Conservation (phyloP, 2,329 filamentous ascomycete species). For the Fusarium buxicola region DNA sequence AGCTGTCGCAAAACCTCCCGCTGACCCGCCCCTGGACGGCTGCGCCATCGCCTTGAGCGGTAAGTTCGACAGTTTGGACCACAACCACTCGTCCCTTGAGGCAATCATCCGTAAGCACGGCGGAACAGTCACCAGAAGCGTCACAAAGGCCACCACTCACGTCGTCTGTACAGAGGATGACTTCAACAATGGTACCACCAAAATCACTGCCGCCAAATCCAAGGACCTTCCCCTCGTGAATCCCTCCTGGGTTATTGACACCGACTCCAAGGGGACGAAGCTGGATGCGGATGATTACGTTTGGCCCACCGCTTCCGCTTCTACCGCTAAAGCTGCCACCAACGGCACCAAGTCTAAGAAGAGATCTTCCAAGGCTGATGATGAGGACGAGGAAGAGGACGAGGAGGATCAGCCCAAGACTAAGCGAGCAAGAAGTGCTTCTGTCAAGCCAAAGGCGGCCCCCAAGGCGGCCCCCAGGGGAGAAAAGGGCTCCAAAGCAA, state of each 20-base stretch:
- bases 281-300: slow-evolving; percentile 42
- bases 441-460: slow-evolving; percentile 19
- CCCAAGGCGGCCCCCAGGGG: slow-evolving; percentile 29
- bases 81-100: slow-evolving; percentile 62
- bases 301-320: slow-evolving; percentile 46
- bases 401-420: slow-evolving; percentile 44
- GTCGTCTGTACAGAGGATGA: slow-evolving; percentile 68
- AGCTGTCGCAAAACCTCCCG: slow-evolving; percentile 38
- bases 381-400: slow-evolving; percentile 44
- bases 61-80: slow-evolving; percentile 65
- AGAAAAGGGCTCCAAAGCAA: slow-evolving; percentile 41
- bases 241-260: slow-evolving; percentile 72
- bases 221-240: slow-evolving; percentile 66
- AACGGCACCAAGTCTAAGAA: slow-evolving; percentile 43
- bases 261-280: slow-evolving; percentile 49
- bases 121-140: slow-evolving; percentile 58
- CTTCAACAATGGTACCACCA: slow-evolving; percentile 60
- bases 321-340: slow-evolving; percentile 33
- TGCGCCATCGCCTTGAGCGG: slow-evolving; percentile 69
- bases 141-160: slow-evolving; percentile 65
- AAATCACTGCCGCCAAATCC: slow-evolving; percentile 61
- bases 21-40: slow-evolving; percentile 56
- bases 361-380: slow-evolving; percentile 39
- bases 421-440: slow-evolving; percentile 42
- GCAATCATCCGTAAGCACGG: slow-evolving; percentile 61